phyloP scores from a whole-genome alignment of 2,329 filamentous ascomycete species.

The Tolypocladium tropicale region DNA sequence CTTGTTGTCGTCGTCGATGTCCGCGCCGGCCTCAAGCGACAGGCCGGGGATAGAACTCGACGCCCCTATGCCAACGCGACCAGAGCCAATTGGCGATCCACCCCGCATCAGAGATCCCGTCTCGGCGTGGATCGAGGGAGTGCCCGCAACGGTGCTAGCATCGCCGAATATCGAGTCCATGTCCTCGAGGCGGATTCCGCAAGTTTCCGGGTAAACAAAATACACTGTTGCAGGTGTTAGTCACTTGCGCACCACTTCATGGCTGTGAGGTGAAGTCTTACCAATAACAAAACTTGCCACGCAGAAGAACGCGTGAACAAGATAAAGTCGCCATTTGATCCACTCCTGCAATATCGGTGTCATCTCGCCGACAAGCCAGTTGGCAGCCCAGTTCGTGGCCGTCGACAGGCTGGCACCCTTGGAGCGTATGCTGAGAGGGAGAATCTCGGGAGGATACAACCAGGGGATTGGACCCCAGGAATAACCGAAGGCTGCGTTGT shows the following conservation, averaged over 20 bases:
- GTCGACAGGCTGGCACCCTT: slow-evolving; percentile 96
- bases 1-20: slow-evolving; percentile 41
- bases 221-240: slow-evolving; percentile 53
- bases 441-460: slow-evolving; percentile 97
- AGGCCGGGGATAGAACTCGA: slow-evolving; percentile 68
- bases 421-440: slow-evolving; percentile 90
- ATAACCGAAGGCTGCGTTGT: slow-evolving; percentile 94
- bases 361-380: slow-evolving; percentile 93
- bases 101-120: slow-evolving; percentile 70
- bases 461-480: slow-evolving; percentile 95
- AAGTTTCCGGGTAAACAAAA: slow-evolving; percentile 95
- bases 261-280: slow-evolving; percentile 38
- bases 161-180: slow-evolving; percentile 96
- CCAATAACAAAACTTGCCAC: slow-evolving; percentile 91
- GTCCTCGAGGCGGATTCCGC: slow-evolving; percentile 88
- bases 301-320: slow-evolving; percentile 95
- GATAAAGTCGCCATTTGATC: slow-evolving; percentile 89
- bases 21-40: slow-evolving; percentile 64
- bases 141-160: slow-evolving; percentile 69
- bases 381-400: slow-evolving; percentile 95
- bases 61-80: slow-evolving; percentile 49
- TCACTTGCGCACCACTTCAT: neutral
- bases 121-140: slow-evolving; percentile 64
- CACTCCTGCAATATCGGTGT: slow-evolving; percentile 86
- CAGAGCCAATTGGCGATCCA: slow-evolving; percentile 64